Percentiles rank a stretch among this genome's conserved stretches.
These are phyloP conservation scores for Carnegiea gigantea DNA, from an alignment of 179 eudicot species.

Conservation along the genomic window DNA sequence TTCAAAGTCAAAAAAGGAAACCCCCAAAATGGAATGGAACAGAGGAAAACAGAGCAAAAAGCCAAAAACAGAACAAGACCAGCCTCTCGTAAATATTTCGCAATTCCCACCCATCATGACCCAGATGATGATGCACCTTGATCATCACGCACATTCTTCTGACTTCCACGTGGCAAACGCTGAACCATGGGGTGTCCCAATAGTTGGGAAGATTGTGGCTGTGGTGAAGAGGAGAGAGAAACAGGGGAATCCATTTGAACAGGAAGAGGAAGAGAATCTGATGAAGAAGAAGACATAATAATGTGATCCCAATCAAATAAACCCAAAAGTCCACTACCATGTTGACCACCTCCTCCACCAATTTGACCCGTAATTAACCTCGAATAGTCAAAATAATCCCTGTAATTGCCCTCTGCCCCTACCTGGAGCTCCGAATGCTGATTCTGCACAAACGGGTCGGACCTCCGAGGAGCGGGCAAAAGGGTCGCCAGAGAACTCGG, in stretches of 20 bases:
- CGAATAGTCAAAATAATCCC: slow-evolving; percentile 31
- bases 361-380: slow-evolving; percentile 16
- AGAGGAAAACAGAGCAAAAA: slow-evolving; percentile 22
- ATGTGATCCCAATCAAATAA: slow-evolving; percentile 37
- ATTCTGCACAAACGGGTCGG: slow-evolving; percentile 9
- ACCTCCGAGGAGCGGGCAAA: slow-evolving; percentile 12
- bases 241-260: slow-evolving; percentile 25
- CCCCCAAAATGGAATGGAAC: slow-evolving; percentile 3
- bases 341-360: slow-evolving; percentile 9
- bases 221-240: slow-evolving; percentile 23
- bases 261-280: slow-evolving; percentile 17
- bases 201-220: slow-evolving; percentile 1
- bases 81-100: neutral
- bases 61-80: slow-evolving; percentile 3
- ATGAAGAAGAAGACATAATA: slow-evolving; percentile 30
- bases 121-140: slow-evolving; percentile 21
- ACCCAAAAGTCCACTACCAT: slow-evolving; percentile 1
- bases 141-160: slow-evolving; percentile 11
- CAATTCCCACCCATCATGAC: slow-evolving; percentile 3
- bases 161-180: slow-evolving; percentile 30
- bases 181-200: slow-evolving; percentile 3
- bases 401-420: slow-evolving; percentile 19
- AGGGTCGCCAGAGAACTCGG: slow-evolving; percentile 30
- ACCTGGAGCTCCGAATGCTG: slow-evolving; percentile 19
- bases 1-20: neutral